Evolutionary conservation across 257 asterid species (phyloP).

Genomic region (Anisodus acutangulus): DNA sequence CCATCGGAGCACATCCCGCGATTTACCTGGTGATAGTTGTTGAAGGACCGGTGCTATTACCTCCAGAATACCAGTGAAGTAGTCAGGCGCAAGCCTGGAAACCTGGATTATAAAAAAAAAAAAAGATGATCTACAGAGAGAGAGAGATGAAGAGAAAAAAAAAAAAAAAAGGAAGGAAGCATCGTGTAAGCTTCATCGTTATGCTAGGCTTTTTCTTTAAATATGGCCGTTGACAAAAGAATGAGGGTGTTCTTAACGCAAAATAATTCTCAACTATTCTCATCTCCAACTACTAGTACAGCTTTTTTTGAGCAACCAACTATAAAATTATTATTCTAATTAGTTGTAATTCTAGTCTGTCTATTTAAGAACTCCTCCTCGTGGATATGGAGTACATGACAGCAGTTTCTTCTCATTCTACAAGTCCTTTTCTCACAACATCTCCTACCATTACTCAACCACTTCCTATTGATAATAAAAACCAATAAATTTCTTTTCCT

Average conservation of each 20-base stretch:
- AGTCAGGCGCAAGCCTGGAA: no score
- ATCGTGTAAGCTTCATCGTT: constrained; percentile 66
- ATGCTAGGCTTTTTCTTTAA: constrained; percentile 61
- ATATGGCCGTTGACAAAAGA: constrained; percentile 62
- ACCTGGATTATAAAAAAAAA: no score
- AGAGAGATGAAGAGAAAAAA: constrained; percentile 2
- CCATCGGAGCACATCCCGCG: no score
- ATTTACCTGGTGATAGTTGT: no score
- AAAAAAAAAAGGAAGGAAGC: constrained; percentile 49
- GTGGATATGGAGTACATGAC: constrained; percentile 55
- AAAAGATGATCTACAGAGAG: constrained; percentile 31
- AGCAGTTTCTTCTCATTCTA: constrained; percentile 51
- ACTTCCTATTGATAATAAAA: constrained; percentile 24
- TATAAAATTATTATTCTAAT: constrained; percentile 40
- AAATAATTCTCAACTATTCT: constrained; percentile 46
- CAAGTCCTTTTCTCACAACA: constrained; percentile 42
- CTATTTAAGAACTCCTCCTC: constrained; percentile 66
- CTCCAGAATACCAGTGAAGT: no score
- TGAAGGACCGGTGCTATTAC: no score
- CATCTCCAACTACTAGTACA: constrained; percentile 53
- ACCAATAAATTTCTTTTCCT: constrained; percentile 11
- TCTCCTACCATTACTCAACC: constrained; percentile 31
- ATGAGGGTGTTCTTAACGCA: constrained; percentile 45
- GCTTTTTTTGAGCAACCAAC: constrained; percentile 70
- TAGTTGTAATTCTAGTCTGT: constrained; percentile 57